Percentiles rank a stretch among this genome's conserved stretches.
Conservation (phyloP, 2,329 filamentous ascomycete species). For the Phaeosphaeriaceae sp. region DNA sequence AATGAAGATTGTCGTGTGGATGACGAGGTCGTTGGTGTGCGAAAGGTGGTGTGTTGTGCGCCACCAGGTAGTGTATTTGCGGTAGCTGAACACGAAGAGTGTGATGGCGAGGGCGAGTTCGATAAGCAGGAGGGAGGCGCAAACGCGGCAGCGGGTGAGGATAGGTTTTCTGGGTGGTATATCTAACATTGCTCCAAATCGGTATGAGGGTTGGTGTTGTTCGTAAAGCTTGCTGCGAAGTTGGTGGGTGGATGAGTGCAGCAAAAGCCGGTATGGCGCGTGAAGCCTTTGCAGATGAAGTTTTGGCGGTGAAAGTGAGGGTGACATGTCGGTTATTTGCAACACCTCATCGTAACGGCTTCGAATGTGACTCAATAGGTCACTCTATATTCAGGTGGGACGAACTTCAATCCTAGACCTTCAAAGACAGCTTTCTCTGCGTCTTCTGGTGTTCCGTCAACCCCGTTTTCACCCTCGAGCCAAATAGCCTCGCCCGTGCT, state of each 20-base stretch:
- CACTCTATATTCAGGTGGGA: constrained; percentile 53
- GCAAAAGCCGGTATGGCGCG: neutral
- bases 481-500: constrained; percentile 74
- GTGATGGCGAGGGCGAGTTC: constrained; percentile 4
- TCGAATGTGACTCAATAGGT: constrained; percentile 46
- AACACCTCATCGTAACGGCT: neutral
- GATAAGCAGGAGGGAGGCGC: constrained; percentile 6
- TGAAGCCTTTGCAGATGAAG: neutral
- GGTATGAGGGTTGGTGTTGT: neutral
- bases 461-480: constrained; percentile 60
- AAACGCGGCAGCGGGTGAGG: neutral
- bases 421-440: constrained; percentile 83
- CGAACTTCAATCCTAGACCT: constrained; percentile 67
- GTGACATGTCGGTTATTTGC: neutral
- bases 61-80: neutral
- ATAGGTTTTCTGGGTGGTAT: neutral
- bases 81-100: constrained; percentile 4
- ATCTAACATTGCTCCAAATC: neutral
- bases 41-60: neutral
- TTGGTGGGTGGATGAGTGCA: neutral
- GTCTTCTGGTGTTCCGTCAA: constrained; percentile 65
- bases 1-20: constrained; percentile 5
- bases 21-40: constrained; percentile 1
- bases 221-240: neutral
- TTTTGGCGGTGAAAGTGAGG: neutral